phyloP scores from a whole-genome alignment of 345 rosid genomes.

The Brassica incana region DNA sequence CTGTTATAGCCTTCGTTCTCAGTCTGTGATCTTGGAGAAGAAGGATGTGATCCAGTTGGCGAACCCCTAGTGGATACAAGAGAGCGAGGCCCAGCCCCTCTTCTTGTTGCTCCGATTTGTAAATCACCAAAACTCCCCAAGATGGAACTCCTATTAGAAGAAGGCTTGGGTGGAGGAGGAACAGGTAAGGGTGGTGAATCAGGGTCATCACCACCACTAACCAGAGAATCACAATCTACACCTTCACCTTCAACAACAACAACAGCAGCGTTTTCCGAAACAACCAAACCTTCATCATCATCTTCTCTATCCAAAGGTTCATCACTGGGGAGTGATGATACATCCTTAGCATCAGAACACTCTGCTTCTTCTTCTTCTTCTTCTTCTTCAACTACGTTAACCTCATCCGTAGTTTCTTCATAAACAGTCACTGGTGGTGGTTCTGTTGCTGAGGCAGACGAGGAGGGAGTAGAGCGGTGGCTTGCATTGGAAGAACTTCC shows the following conservation, averaged over 20 bases:
- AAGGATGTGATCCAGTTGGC: conserved; percentile 85
- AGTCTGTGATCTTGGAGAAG: conserved; percentile 92
- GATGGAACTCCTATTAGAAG: conserved; percentile 48
- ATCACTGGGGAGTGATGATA: conserved; percentile 40
- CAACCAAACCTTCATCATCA: conserved; percentile 43
- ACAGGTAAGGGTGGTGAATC: conserved; percentile 84
- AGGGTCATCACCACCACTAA: conserved; percentile 43
- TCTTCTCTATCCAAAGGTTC: conserved; percentile 41
- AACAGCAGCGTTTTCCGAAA: conserved; percentile 37
- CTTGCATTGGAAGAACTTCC: conserved; percentile 76
- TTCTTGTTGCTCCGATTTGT: conserved; percentile 63
- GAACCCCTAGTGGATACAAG: conserved; percentile 74
- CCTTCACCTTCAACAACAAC: conserved; percentile 52
- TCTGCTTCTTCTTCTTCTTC: conserved; percentile 56
- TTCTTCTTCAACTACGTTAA: conserved; percentile 50
- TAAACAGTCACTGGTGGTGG: conserved; percentile 46
- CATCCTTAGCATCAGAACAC: conserved; percentile 55
- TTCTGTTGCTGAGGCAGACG: conserved; percentile 59
- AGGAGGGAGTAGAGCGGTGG: conserved; percentile 46
- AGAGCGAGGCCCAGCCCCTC: conserved; percentile 69
- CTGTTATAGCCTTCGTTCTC: conserved; percentile 96
- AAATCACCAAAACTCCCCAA: conserved; percentile 56
- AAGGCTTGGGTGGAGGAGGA: conserved; percentile 86
- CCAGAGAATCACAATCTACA: conserved; percentile 46
- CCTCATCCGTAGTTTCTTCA: conserved; percentile 65